phyloP scores from a whole-genome alignment of 768 basidiomycete species.

The Lactarius vividus region DNA sequence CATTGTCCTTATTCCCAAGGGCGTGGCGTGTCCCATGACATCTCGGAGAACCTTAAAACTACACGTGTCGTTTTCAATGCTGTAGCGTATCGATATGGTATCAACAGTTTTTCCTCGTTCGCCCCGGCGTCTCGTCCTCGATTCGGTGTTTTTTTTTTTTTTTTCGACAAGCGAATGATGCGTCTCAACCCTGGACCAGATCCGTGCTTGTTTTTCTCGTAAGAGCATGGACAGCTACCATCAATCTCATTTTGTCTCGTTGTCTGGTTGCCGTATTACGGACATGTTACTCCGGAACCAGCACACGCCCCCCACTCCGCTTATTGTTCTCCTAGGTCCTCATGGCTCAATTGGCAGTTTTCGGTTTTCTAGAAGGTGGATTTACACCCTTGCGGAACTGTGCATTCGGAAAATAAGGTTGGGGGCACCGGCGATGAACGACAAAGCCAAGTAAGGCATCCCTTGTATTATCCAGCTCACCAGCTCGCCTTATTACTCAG shows the following conservation, averaged over 20 bases:
- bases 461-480: conserved; percentile 23
- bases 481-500: conserved; percentile 13
- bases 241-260: background rate
- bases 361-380: background rate
- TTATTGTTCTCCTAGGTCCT: background rate
- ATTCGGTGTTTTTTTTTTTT: background rate
- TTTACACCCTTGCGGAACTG: background rate
- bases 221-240: background rate
- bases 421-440: conserved; percentile 15
- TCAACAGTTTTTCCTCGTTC: background rate
- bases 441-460: conserved; percentile 23
- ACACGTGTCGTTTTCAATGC: background rate
- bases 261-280: background rate
- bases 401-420: conserved; percentile 2
- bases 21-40: background rate
- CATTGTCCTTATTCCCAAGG: background rate
- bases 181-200: background rate
- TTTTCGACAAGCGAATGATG: background rate
- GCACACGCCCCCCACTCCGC: background rate
- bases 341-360: background rate
- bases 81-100: conserved; percentile 5
- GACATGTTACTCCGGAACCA: background rate
- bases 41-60: background rate
- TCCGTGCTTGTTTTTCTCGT: background rate
- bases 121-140: background rate